Base-by-base conservation (phyloP, 139 green algal genomes). In the Chlamydomonas sp. region DNA sequence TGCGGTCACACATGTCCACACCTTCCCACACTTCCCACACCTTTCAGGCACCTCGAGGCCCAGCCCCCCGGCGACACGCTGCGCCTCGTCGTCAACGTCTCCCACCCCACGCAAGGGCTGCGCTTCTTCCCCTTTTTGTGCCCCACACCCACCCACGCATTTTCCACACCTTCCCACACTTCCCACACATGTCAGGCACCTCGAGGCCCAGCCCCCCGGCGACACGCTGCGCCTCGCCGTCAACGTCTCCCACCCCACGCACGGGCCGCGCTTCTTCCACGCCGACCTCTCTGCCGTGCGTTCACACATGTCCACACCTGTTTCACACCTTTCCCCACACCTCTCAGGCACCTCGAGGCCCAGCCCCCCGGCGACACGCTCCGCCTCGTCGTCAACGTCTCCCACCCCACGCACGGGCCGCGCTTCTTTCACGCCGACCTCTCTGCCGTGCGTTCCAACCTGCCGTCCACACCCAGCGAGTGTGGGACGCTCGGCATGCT, bases 231-330 rank as follows among this genome's bases (percentile, higher is more conserved):
- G 71, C 49, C 67, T 84, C 36, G 67, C 75, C 39, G 78, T 84
- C 28, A 62, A 70, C 22, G 74, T 74, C 33, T 48, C 22, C 10
- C 80, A 87, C 66, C 83, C 83, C 0, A 22, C 64, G 65, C 28
- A 79, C 29, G 83, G 83, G 6, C n/a, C 72, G 43, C 82, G 77
- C 70, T 89, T 89, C 69, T 58, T 69, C 62, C 62, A 69, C 26
- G 62, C 62, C 36, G 62, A 69, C 37, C 29, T 58, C 43, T n/a
- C n/a, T n/a, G n/a, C n/a, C n/a, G n/a, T n/a, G n/a, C n/a, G n/a
- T n/a, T 54, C 20, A 54, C 43, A 13, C 43, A 54, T 54, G 20
- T 54, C 43, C 43, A 54, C 43, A 13, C 43, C 13, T 20, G 13
- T 54, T n/a, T n/a, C n/a, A n/a, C 43, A 13, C 13, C 43, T 20